Conservation (phyloP, 2,329 filamentous ascomycete species). For the Chaetomium sp. region DNA sequence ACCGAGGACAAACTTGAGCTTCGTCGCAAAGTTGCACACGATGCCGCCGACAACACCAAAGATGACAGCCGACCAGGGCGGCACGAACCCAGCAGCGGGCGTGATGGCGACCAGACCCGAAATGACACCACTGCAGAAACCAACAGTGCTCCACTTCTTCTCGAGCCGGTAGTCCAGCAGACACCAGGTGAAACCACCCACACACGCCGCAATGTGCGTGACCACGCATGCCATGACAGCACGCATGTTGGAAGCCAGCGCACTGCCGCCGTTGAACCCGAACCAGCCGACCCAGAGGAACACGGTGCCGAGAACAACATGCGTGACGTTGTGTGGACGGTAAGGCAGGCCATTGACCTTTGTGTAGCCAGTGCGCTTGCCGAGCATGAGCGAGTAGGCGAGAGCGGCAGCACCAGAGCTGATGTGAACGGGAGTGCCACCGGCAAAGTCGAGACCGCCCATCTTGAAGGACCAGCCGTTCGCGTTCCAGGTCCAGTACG, state of each 20-base stretch:
- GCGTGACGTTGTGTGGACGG: slow-evolving; percentile 66
- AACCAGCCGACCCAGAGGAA: slow-evolving; percentile 90
- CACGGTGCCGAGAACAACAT: slow-evolving; percentile 66
- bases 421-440: slow-evolving; percentile 70
- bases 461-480: slow-evolving; percentile 66
- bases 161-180: slow-evolving; percentile 87
- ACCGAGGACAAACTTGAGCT: slow-evolving; percentile 67
- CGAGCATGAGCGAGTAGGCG: slow-evolving; percentile 67
- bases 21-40: slow-evolving; percentile 78
- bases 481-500: slow-evolving; percentile 72
- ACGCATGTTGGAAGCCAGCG: slow-evolving; percentile 74
- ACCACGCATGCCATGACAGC: slow-evolving; percentile 85
- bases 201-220: slow-evolving; percentile 78
- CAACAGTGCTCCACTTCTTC: slow-evolving; percentile 87
- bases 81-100: slow-evolving; percentile 74
- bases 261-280: slow-evolving; percentile 87
- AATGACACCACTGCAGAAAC: slow-evolving; percentile 86
- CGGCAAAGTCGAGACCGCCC: slow-evolving; percentile 67
- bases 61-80: slow-evolving; percentile 54
- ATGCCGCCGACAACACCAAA: slow-evolving; percentile 56
- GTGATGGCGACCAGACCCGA: slow-evolving; percentile 84
- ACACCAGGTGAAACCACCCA: slow-evolving; percentile 77
- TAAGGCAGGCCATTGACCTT: slow-evolving; percentile 59
- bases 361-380: slow-evolving; percentile 58
- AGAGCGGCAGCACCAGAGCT: slow-evolving; percentile 65